Base-by-base conservation (phyloP, 441 rosid species). In the Flueggea neowawraea region DNA sequence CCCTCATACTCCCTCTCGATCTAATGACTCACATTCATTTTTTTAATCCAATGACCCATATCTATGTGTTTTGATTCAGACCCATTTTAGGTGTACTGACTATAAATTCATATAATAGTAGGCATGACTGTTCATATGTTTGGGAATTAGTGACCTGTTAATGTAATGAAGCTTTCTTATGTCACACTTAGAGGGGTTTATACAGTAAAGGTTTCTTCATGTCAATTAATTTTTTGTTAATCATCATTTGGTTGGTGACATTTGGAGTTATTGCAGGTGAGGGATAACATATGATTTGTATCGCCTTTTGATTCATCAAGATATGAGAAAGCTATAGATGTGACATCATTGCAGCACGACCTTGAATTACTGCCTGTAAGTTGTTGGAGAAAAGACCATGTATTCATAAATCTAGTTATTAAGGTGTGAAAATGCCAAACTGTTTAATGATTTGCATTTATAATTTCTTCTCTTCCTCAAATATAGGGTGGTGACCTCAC, bases 401-500 rank as follows among this genome's bases (percentile, higher is more conserved):
- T 22, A 22, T 22, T 16, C 12, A 28, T 28, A 10, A 32, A 45
- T 49, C 70, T 58, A 16, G 55, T 54, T 63, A 16, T 63, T 54
- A 54, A 0, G 50, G 0, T 36, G 41, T 36, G 41, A 36, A 36
- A 36, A 36, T 5, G 41, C 9, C 9, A 5, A 36, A 36, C 9
- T 8, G 0, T 5, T 36, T 36, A 36, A 36, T 36, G 41, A 47
- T 12, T 47, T 12, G 14, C 50, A 12, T 47, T 36, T 47, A 9
- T 52, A 44, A 45, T 67, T 74, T 58, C 31, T 72, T 69, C 5
- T 54, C 49, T 64, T 15, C 68, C 41, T 57, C 44, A 58, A 57
- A 63, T 77, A 63, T 66, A 94, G 99, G 99, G 96, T 56, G 94
- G 94, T 63, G 96, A 91, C 82, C 86, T 92, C 48, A 90, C 98